Conservation (phyloP, 2,329 filamentous ascomycete genomes). For the Rhytidhysteron rufulum region DNA sequence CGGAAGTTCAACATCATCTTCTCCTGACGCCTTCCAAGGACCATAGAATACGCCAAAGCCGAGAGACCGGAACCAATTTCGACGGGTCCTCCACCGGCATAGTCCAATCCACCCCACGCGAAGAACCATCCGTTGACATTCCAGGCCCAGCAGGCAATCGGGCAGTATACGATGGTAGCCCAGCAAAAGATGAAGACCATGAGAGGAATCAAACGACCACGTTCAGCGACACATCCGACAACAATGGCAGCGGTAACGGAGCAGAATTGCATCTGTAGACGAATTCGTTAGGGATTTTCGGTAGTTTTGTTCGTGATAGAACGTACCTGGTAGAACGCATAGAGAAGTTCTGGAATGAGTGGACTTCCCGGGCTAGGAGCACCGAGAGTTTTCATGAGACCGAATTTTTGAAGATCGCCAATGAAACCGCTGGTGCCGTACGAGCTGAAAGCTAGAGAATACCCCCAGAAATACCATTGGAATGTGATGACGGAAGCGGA, state of each 20-base stretch:
- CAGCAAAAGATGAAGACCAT: constrained; percentile 97
- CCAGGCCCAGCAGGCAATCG: constrained; percentile 95
- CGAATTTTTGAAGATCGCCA: constrained; percentile 84
- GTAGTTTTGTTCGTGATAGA: neutral
- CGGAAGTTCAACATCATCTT: constrained; percentile 99
- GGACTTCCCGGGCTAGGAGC: constrained; percentile 84
- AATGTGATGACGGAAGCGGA: constrained; percentile 88
- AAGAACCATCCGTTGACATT: constrained; percentile 90
- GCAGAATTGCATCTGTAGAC: constrained; percentile 88
- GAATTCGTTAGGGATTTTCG: constrained; percentile 16
- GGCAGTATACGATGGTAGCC: constrained; percentile 97
- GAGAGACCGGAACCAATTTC: constrained; percentile 94
- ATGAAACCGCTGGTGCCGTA: constrained; percentile 85
- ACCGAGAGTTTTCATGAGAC: constrained; percentile 78
- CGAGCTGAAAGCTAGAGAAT: constrained; percentile 85
- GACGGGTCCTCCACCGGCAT: constrained; percentile 93
- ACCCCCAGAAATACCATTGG: constrained; percentile 99
- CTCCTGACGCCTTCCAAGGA: constrained; percentile 92
- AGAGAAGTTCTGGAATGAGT: constrained; percentile 83
- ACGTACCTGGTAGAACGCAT: constrained; percentile 84
- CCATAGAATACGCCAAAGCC: constrained; percentile 90
- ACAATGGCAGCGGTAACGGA: constrained; percentile 88
- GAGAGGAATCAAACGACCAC: constrained; percentile 84
- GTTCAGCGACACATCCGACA: constrained; percentile 87
- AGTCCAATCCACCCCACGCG: constrained; percentile 89